These are phyloP conservation scores for Lasiosphaeria ovina DNA, from an alignment of 495 filamentous ascomycete species.

Conservation along the genomic window DNA sequence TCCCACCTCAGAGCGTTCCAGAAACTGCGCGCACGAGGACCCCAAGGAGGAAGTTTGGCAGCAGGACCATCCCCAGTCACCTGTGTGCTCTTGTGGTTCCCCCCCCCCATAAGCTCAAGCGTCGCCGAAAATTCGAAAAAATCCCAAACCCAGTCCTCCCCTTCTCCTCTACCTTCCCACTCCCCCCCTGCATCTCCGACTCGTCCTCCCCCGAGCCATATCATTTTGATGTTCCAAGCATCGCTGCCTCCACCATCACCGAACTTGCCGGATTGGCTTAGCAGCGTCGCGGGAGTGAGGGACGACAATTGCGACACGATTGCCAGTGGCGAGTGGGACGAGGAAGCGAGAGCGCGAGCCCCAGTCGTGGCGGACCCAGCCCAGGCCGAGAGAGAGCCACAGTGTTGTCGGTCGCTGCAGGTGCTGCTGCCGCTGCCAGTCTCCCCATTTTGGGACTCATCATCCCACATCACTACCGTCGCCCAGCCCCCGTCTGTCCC, in stretches of 20 bases:
- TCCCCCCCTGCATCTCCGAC: conserved; percentile 25
- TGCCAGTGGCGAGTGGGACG: conserved; percentile 15
- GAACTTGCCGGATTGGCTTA: conserved; percentile 33
- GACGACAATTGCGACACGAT: conserved; percentile 29
- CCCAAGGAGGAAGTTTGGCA: conserved; percentile 22
- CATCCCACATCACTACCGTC: conserved; percentile 14
- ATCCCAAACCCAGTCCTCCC: conserved; percentile 35
- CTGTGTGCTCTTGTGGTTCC: conserved; percentile 29
- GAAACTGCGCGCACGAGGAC: conserved; percentile 27
- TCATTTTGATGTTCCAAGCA: conserved; percentile 34
- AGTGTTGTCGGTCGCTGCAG: not conserved
- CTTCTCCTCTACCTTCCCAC: conserved; percentile 24
- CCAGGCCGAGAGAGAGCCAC: not conserved
- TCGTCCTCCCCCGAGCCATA: conserved; percentile 33
- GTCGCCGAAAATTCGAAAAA: conserved; percentile 40
- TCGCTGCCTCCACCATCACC: conserved; percentile 32
- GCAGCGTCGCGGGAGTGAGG: conserved; percentile 25
- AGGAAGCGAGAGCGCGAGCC: conserved; percentile 10
- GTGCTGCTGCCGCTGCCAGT: not conserved
- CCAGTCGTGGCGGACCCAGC: conserved; percentile 6
- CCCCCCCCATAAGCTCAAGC: conserved; percentile 35
- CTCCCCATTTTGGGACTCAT: conserved; percentile 6
- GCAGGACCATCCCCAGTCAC: conserved; percentile 34
- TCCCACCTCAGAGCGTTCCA: conserved; percentile 23
- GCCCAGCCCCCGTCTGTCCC: conserved; percentile 14